Percentiles rank a stretch among this genome's conserved stretches.
Conservation (phyloP, 176 grass and related monocot genomes). For the Luzula sylvatica region DNA sequence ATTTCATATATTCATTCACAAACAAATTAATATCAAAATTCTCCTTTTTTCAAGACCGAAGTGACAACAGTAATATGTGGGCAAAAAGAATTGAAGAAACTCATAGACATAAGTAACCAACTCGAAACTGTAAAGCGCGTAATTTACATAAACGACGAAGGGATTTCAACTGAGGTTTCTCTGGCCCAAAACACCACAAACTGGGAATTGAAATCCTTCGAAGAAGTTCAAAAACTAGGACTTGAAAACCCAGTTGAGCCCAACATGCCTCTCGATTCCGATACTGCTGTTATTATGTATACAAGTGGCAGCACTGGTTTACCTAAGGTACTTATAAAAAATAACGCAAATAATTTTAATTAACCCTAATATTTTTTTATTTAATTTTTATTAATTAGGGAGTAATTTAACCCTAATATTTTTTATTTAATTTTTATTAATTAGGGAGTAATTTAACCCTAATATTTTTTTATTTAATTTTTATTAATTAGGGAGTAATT, state of each 20-base stretch:
- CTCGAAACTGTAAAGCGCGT: conserved; percentile 76
- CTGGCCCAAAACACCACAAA: conserved; percentile 52
- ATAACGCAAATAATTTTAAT: background rate
- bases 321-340: conserved; percentile 76
- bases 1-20: background rate
- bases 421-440: no score
- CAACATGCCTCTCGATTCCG: conserved; percentile 51
- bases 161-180: conserved; percentile 58
- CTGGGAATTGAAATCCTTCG: conserved; percentile 63
- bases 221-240: conserved; percentile 69
- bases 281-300: conserved; percentile 94
- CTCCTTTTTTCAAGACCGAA: conserved; percentile 60
- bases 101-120: conserved; percentile 69
- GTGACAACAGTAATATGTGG: conserved; percentile 79
- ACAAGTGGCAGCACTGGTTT: conserved; percentile 97
- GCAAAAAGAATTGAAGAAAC: conserved; percentile 79
- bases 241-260: conserved; percentile 43
- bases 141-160: conserved; percentile 74
- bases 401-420: no score
- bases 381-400: no score
- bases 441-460: no score
- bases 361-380: no score
- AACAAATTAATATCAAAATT: no score
- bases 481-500: no score
- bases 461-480: no score